Conservation (phyloP, 495 filamentous ascomycete species). For the Aspergillus saccharolyticus region DNA sequence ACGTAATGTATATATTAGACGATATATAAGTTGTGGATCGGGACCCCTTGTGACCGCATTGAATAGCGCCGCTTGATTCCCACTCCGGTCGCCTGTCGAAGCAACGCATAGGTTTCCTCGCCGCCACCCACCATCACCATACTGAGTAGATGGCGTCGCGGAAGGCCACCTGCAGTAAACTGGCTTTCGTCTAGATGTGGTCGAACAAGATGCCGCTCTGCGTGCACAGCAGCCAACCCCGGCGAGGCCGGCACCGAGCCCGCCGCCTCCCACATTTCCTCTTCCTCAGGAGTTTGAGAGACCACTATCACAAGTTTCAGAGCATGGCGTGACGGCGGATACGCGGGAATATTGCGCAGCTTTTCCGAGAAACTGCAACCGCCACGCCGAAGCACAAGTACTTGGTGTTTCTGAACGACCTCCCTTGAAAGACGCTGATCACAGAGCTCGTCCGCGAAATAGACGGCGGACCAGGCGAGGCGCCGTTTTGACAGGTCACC, state of each 20-base stretch:
- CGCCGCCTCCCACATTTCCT: conserved; percentile 10
- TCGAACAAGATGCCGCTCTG: conserved; percentile 48
- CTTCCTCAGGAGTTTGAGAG: conserved; percentile 47
- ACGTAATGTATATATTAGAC: conserved; percentile 35
- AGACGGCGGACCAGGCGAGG: conserved; percentile 65
- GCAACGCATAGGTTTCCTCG: conserved; percentile 57
- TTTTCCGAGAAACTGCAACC: conserved; percentile 82
- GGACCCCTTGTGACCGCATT: conserved; percentile 73
- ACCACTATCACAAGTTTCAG: conserved; percentile 82
- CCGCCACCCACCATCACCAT: conserved; percentile 85
- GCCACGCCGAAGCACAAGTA: conserved; percentile 80
- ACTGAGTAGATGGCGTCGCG: conserved; percentile 65
- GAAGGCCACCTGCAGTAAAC: conserved; percentile 63
- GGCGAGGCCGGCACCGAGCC: background rate
- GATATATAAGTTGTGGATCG: conserved; percentile 76
- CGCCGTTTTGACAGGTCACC: conserved; percentile 36
- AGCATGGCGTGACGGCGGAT: conserved; percentile 50
- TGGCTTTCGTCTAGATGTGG: conserved; percentile 77
- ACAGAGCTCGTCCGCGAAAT: conserved; percentile 68
- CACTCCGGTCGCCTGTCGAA: conserved; percentile 56
- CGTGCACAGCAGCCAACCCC: conserved; percentile 38
- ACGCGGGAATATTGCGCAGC: conserved; percentile 74
- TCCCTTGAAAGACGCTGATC: conserved; percentile 53
- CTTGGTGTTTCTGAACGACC: conserved; percentile 61
- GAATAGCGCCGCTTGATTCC: conserved; percentile 74